Percentiles rank a stretch among this genome's conserved stretches.
phyloP scores from a whole-genome alignment of 495 filamentous ascomycete genomes.

The Penicillium manginii region DNA sequence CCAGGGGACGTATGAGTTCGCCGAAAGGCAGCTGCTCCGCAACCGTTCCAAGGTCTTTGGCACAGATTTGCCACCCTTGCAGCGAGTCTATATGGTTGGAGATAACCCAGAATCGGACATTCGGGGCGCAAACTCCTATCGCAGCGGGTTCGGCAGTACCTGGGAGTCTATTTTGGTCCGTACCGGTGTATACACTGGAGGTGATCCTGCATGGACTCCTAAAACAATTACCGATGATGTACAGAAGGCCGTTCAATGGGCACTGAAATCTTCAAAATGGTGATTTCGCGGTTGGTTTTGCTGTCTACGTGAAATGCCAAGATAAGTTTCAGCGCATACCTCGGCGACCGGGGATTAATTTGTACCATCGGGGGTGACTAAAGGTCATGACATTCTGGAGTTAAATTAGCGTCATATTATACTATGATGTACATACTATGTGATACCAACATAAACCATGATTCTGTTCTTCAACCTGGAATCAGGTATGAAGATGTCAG shows the following conservation, averaged over 20 bases:
- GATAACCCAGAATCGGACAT: slow-evolving; percentile 97
- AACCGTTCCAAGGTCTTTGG: slow-evolving; percentile 58
- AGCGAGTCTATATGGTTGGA: slow-evolving; percentile 92
- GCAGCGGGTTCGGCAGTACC: slow-evolving; percentile 63
- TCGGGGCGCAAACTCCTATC: slow-evolving; percentile 79
- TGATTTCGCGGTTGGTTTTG: slow-evolving; percentile 4
- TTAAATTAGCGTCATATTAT: slow-evolving; percentile 4
- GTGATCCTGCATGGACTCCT: slow-evolving; percentile 59
- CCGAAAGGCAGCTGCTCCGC: slow-evolving; percentile 68
- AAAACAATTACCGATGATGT: slow-evolving; percentile 69
- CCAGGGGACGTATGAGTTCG: slow-evolving; percentile 76
- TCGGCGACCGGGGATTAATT: background rate
- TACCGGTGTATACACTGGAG: slow-evolving; percentile 77
- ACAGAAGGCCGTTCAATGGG: slow-evolving; percentile 66
- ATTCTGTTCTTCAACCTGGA: too few relatives aligned
- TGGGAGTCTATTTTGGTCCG: slow-evolving; percentile 84
- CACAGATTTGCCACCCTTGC: slow-evolving; percentile 47
- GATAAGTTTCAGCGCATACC: background rate
- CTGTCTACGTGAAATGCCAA: background rate
- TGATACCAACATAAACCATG: too few relatives aligned
- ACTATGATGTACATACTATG: background rate
- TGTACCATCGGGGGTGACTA: background rate
- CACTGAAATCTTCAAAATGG: slow-evolving; percentile 55
- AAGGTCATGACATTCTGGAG: background rate
- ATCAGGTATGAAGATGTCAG: too few relatives aligned